phyloP scores from a whole-genome alignment of 1,284 basidiomycete species.

The Phellopilus nigrolimitatus region DNA sequence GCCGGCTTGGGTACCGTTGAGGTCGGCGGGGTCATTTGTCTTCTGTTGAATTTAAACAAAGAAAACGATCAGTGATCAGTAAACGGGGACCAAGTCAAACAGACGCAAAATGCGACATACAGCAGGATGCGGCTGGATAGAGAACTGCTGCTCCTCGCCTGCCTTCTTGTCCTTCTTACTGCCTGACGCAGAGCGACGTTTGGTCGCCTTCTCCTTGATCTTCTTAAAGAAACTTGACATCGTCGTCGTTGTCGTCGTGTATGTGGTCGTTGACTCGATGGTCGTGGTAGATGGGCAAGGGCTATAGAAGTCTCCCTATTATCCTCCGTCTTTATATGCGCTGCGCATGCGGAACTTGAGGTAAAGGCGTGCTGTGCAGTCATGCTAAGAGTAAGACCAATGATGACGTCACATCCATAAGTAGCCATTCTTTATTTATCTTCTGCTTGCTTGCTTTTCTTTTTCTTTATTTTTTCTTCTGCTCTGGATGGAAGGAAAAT shows the following conservation, averaged over 20 bases:
- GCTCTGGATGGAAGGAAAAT: background rate
- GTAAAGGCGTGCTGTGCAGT: no score
- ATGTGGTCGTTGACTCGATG: background rate
- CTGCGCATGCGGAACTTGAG: no score
- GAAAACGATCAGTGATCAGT: no score
- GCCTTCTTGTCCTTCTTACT: slow-evolving; percentile 11
- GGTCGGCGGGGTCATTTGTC: slow-evolving; percentile 19
- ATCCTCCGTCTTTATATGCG: background rate
- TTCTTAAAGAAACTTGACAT: slow-evolving; percentile 22
- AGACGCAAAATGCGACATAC: slow-evolving; percentile 8
- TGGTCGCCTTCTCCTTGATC: slow-evolving; percentile 23
- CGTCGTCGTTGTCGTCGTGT: background rate
- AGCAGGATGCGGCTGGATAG: slow-evolving; percentile 18
- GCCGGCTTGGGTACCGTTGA: background rate
- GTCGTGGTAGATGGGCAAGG: background rate
- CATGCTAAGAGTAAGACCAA: no score
- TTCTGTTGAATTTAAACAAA: slow-evolving; percentile 15
- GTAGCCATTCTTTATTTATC: no score
- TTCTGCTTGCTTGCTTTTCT: no score
- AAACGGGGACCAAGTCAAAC: no score
- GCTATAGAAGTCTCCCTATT: background rate
- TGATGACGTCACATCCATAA: background rate
- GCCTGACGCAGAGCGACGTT: background rate
- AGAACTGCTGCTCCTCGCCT: slow-evolving; percentile 15
- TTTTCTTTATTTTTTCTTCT: no score